Conservation (phyloP, 2,329 filamentous ascomycete genomes). For the Rutstroemia sydowiana region DNA sequence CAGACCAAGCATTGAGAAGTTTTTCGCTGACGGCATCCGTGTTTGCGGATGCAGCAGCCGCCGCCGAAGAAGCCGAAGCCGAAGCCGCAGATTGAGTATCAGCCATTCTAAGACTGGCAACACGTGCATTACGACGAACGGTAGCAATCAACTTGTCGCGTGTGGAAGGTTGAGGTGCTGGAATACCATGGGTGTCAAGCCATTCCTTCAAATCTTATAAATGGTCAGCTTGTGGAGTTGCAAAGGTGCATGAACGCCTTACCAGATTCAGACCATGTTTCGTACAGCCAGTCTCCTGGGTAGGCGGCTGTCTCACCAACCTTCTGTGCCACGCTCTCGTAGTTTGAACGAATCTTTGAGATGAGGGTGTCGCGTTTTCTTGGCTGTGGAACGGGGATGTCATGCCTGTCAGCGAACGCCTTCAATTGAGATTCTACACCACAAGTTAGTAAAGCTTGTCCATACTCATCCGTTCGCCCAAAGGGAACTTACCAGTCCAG, state of each 20-base stretch:
- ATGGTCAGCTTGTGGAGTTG: slow-evolving; percentile 11
- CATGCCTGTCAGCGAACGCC: slow-evolving; percentile 81
- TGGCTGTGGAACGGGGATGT: slow-evolving; percentile 78
- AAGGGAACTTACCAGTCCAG: slow-evolving; percentile 34
- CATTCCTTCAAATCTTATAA: slow-evolving; percentile 75
- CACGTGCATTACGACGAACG: slow-evolving; percentile 83
- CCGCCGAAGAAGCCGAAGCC: slow-evolving; percentile 57
- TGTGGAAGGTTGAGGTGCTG: slow-evolving; percentile 72
- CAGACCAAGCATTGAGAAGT: slow-evolving; percentile 84
- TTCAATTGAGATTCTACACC: slow-evolving; percentile 88
- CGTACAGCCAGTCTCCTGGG: slow-evolving; percentile 91
- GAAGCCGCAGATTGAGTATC: slow-evolving; percentile 53
- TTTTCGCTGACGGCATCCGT: slow-evolving; percentile 70
- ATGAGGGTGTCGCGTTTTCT: slow-evolving; percentile 78
- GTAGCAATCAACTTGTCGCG: slow-evolving; percentile 84
- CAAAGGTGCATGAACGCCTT: neutral
- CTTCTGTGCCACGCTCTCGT: slow-evolving; percentile 69
- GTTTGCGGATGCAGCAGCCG: slow-evolving; percentile 24
- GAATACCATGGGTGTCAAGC: slow-evolving; percentile 82
- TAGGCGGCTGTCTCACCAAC: slow-evolving; percentile 72
- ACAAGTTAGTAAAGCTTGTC: slow-evolving; percentile 33
- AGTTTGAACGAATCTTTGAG: slow-evolving; percentile 70
- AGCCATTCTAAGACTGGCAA: slow-evolving; percentile 64
- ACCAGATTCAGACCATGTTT: slow-evolving; percentile 74
- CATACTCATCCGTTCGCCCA: neutral